A percentile compares a stretch with the other conserved stretches of the same genome.
Conservation (phyloP, 192 early-diverging fungal genomes). For the Backusella parvicylindrica region DNA sequence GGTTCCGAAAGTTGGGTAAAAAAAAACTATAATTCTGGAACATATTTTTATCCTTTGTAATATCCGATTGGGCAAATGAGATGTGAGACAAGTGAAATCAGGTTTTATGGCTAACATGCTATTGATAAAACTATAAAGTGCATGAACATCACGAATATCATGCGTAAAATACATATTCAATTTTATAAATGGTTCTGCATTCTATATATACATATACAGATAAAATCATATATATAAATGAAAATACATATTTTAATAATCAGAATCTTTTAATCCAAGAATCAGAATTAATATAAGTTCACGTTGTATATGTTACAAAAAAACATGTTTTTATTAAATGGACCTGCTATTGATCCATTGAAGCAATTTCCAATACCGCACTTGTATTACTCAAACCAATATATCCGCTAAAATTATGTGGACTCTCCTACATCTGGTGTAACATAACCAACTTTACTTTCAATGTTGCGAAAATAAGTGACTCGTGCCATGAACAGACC, state of each 20-base stretch:
- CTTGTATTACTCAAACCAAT: background rate
- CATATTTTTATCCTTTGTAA: background rate
- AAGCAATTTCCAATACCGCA: background rate
- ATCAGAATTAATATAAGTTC: background rate
- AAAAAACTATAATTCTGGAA: background rate
- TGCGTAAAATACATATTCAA: background rate
- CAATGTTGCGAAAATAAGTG: slow-evolving; percentile 1
- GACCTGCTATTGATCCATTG: slow-evolving; percentile 1
- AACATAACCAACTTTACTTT: background rate
- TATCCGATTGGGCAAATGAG: background rate
- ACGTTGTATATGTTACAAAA: background rate
- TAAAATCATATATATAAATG: background rate
- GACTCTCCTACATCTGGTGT: background rate
- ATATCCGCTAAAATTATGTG: background rate
- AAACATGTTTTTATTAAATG: slow-evolving; percentile 5
- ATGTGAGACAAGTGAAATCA: background rate
- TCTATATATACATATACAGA: background rate
- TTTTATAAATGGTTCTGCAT: background rate
- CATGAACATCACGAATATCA: background rate
- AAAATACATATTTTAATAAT: background rate
- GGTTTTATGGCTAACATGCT: background rate
- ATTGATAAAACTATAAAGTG: background rate
- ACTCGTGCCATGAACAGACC: background rate
- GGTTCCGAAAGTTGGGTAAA: slow-evolving; percentile 2
- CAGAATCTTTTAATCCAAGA: background rate